Percentiles rank a stretch among this genome's conserved stretches.
Conservation (phyloP, 176 grass and related monocot genomes). For the Carex myosuroides region DNA sequence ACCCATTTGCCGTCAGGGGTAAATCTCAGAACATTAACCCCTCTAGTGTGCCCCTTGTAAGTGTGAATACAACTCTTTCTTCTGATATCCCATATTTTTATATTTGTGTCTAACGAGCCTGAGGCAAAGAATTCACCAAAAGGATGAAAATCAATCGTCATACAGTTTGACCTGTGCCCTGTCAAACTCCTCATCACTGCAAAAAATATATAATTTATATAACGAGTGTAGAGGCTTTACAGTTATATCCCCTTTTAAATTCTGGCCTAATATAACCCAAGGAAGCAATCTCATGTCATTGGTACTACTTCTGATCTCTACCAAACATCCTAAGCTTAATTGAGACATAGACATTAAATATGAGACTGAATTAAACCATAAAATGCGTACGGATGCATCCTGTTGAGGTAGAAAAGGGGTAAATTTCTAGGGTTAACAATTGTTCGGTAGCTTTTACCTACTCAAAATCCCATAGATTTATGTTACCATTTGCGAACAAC, state of each 20-base stretch:
- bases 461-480: conserved; percentile 67
- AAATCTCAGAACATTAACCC: conserved; percentile 74
- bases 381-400: not conserved
- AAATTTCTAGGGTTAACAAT: not conserved
- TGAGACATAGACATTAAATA: not conserved
- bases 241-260: not conserved
- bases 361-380: not conserved
- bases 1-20: conserved; percentile 91
- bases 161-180: conserved; percentile 86
- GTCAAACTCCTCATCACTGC: conserved; percentile 78
- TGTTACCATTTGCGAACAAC: conserved; percentile 53
- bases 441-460: conserved; percentile 46
- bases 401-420: not conserved
- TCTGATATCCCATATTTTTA: conserved; percentile 93
- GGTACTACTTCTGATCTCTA: not conserved
- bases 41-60: conserved; percentile 81
- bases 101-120: conserved; percentile 85
- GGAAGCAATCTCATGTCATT: not conserved
- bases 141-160: conserved; percentile 80
- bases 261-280: not conserved
- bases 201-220: not conserved
- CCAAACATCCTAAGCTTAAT: not conserved
- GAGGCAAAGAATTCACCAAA: conserved; percentile 93
- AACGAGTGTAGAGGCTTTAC: not conserved
- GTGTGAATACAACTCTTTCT: conserved; percentile 91